Base-by-base conservation (phyloP, 306 rosid genomes). In the Gillenia trifoliata region DNA sequence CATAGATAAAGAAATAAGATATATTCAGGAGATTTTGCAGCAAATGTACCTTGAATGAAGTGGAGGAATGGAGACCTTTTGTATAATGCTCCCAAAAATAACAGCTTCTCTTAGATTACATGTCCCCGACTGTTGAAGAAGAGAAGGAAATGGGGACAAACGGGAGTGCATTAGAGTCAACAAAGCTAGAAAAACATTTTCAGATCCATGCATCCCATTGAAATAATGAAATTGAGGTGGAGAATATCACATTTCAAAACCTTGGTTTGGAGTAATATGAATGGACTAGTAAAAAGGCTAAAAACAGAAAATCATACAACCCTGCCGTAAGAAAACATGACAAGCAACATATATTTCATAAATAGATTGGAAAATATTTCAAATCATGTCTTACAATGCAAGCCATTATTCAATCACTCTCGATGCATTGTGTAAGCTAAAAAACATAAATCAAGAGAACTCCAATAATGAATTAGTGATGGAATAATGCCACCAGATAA, bases 71-170 rank as follows among this genome's bases (percentile, higher is more conserved):
- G 97, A 85, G 70, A 86, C 85, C 81, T 94, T n/a, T 94, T 91
- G 87, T 54, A 94, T 49, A 82, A 94, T 81, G 84, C 98, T 94
- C 54, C 98, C n/a, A n/a, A 91, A 54, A 64, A 94, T 87, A 69
- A 94, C 98, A 72, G 98, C 98, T 86, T 94, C 98, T n/a, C n/a
- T n/a, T 89, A 62, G 85, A 77, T 82, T 89, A 76, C 97, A 93
- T 38, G 96, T 91, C 36, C 83, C 85, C 7, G 98, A 93, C 98
- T 93, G 90, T 57, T 75, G 20, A 82, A 78, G 70, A 86, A 80
- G 79, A 80, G 23, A 15, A 4, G 28, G 31, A 34, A n/a, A 62
- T 12, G 45, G 19, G n/a, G n/a, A n/a, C n/a, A n/a, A n/a, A n/a
- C n/a, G n/a, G n/a, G n/a, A n/a, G n/a, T n/a, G n/a, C n/a, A n/a